phyloP scores from a whole-genome alignment of 169 alveolate species.

The Babesia ovis region DNA sequence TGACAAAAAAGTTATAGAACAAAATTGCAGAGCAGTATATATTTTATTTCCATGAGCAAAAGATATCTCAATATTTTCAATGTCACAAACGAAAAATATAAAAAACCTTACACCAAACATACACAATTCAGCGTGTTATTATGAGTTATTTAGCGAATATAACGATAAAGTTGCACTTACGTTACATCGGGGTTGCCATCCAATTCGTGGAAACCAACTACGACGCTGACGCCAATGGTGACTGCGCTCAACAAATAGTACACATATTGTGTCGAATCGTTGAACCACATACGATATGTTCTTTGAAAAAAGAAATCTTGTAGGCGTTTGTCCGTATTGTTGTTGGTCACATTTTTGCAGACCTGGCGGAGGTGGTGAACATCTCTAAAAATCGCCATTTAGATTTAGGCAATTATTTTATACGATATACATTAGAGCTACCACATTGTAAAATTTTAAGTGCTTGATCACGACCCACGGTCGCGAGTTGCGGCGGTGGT shows the following conservation, averaged over 20 bases:
- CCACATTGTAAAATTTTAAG: not conserved
- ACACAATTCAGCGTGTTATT: not conserved
- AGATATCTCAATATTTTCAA: not conserved
- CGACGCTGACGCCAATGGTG: conserved; percentile 57
- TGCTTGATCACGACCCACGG: not conserved
- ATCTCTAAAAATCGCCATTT: conserved; percentile 61
- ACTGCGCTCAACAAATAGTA: conserved; percentile 70
- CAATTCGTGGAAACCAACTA: conserved; percentile 39
- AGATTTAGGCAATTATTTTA: not conserved
- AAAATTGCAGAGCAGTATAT: not conserved
- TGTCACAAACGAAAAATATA: not conserved
- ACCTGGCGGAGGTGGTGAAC: conserved; percentile 67
- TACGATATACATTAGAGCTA: not conserved
- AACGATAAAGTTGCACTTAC: conserved; percentile 20
- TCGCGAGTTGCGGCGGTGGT: not conserved
- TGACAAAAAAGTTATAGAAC: not conserved
- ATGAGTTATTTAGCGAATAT: not conserved
- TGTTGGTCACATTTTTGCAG: conserved; percentile 62
- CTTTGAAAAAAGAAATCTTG: conserved; percentile 75
- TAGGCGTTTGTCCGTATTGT: conserved; percentile 73
- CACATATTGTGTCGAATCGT: conserved; percentile 78
- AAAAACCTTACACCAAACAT: not conserved
- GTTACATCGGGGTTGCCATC: conserved; percentile 68
- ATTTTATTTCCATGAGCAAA: not conserved
- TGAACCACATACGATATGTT: conserved; percentile 76